Evolutionary conservation across 345 rosid genomes (phyloP).

Genomic region (Heritiera fomes): DNA sequence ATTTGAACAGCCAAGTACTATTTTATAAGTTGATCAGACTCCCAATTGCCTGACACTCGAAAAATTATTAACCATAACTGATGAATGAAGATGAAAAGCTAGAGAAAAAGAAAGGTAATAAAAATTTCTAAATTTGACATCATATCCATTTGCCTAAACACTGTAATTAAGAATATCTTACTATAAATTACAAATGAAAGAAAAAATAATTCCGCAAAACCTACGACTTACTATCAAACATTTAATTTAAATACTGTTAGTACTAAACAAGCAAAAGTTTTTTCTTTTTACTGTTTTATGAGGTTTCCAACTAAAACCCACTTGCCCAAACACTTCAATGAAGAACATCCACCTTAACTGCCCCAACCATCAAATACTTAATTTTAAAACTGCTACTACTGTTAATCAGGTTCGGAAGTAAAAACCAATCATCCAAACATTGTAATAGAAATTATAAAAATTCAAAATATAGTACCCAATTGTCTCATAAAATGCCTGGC

Average conservation of each 20-base stretch:
- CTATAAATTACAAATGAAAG: neutral
- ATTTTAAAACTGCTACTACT: neutral
- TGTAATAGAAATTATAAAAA: neutral
- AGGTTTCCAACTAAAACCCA: conserved; percentile 10
- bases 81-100: conserved; percentile 1
- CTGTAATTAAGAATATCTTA: neutral
- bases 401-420: neutral
- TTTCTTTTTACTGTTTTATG: conserved; percentile 6
- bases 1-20: conserved; percentile 1
- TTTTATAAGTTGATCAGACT: neutral
- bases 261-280: conserved; percentile 9
- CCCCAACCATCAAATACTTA: no score
- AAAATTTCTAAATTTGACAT: conserved; percentile 12
- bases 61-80: neutral
- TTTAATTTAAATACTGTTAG: neutral
- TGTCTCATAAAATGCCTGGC: conserved; percentile 82
- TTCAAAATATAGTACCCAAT: conserved; percentile 51
- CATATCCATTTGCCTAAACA: neutral
- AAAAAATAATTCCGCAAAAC: neutral
- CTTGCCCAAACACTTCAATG: conserved; percentile 2
- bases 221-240: neutral
- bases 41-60: neutral
- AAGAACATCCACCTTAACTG: neutral
- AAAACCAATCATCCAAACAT: neutral
- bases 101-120: neutral